Percentiles rank a stretch among this genome's conserved stretches.
These are phyloP conservation scores for Spencermartinsiella ligniputridi DNA, from an alignment of 1,139 yeast species.

Conservation along the genomic window DNA sequence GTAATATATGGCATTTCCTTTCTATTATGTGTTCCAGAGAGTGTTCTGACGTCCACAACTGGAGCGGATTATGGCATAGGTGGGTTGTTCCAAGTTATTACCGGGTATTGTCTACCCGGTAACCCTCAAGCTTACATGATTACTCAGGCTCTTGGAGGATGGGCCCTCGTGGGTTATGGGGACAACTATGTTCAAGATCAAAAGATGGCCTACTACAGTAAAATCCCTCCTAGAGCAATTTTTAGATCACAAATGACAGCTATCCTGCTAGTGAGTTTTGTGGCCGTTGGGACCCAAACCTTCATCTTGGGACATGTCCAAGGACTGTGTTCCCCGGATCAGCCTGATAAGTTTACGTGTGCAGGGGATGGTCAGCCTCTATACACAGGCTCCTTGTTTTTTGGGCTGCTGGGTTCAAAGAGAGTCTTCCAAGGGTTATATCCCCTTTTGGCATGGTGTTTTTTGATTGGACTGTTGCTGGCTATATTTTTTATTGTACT, in stretches of 20 bases:
- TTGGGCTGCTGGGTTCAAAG: constrained; percentile 64
- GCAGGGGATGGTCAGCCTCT: constrained; percentile 41
- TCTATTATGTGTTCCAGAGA: constrained; percentile 48
- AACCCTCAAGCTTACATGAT: constrained; percentile 58
- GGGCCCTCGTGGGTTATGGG: constrained; percentile 47
- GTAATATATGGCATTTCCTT: constrained; percentile 50
- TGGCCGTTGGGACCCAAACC: constrained; percentile 44
- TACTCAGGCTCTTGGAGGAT: constrained; percentile 54
- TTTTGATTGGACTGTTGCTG: constrained; percentile 40
- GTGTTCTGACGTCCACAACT: constrained; percentile 45
- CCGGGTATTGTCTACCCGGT: constrained; percentile 62
- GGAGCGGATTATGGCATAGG: constrained; percentile 53
- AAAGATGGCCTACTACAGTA: constrained; percentile 50
- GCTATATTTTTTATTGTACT: constrained; percentile 31
- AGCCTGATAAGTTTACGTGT: constrained; percentile 32
- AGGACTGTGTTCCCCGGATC: constrained; percentile 35
- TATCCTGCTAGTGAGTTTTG: constrained; percentile 33
- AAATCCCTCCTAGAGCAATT: constrained; percentile 52
- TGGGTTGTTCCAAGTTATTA: constrained; percentile 55
- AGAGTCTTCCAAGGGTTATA: constrained; percentile 44
- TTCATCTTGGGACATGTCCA: constrained; percentile 45
- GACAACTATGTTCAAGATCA: constrained; percentile 48
- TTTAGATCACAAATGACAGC: constrained; percentile 51
- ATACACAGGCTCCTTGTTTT: constrained; percentile 48
- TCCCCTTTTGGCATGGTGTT: constrained; percentile 44